Percentiles rank a stretch among this genome's conserved stretches.
Conservation (phyloP, 768 basidiomycete genomes). For the Phaeotremella skinneri region DNA sequence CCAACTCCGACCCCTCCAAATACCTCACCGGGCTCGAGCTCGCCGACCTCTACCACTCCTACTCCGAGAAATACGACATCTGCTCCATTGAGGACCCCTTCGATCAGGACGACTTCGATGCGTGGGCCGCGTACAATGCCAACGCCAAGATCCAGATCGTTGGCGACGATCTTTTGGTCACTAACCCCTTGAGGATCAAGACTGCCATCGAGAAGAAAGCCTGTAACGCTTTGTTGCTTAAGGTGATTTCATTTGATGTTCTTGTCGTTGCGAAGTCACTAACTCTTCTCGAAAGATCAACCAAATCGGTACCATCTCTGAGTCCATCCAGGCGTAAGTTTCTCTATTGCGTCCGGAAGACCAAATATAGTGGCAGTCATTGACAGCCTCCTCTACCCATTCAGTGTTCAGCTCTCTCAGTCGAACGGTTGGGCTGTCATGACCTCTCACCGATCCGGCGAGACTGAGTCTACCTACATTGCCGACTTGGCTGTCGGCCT, state of each 20-base stretch:
- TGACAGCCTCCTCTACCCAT: constrained; percentile 9
- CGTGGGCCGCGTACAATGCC: constrained; percentile 88
- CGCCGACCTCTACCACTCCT: constrained; percentile 82
- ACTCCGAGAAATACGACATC: constrained; percentile 91
- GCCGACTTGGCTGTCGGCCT: constrained; percentile 94
- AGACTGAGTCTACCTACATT: constrained; percentile 96
- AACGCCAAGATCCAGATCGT: constrained; percentile 47
- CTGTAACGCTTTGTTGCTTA: constrained; percentile 96
- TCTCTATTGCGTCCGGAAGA: background rate
- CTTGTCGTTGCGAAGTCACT: background rate
- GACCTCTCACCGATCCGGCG: constrained; percentile 98
- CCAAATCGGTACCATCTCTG: constrained; percentile 98
- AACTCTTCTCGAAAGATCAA: constrained; percentile 63
- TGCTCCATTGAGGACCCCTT: constrained; percentile 73
- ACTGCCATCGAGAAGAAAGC: constrained; percentile 99
- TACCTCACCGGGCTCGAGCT: constrained; percentile 92
- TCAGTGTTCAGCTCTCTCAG: constrained; percentile 88
- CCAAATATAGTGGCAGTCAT: background rate
- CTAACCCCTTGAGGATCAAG: constrained; percentile 95
- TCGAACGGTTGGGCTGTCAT: constrained; percentile 98
- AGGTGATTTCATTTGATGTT: constrained; percentile 61
- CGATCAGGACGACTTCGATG: constrained; percentile 99
- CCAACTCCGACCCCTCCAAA: constrained; percentile 95
- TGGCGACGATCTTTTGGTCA: constrained; percentile 90
- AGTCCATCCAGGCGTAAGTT: constrained; percentile 95